Conservation (phyloP, 2,329 filamentous ascomycete genomes). For the Clarireedia paspali region DNA sequence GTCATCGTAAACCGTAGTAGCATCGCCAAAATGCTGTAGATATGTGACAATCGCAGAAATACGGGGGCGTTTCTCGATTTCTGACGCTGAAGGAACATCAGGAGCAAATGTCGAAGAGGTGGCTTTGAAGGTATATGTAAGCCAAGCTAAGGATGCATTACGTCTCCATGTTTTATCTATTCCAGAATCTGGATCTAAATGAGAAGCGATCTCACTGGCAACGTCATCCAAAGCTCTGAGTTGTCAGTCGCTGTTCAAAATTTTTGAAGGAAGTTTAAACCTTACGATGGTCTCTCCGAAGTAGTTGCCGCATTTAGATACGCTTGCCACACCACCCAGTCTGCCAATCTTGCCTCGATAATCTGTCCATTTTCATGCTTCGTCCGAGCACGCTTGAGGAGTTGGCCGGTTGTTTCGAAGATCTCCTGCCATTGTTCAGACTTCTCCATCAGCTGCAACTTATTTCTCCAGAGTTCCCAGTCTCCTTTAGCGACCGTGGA, state of each 20-base stretch:
- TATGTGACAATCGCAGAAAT: constrained; percentile 22
- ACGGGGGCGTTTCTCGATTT: constrained; percentile 4
- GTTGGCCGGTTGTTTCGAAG: constrained; percentile 18
- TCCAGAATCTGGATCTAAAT: constrained; percentile 23
- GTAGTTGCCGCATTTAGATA: constrained; percentile 24
- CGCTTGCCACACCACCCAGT: constrained; percentile 29
- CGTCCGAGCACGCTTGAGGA: constrained; percentile 26
- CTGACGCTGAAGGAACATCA: not conserved
- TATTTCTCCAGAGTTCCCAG: constrained; percentile 29
- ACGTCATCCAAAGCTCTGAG: constrained; percentile 9
- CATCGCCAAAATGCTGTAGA: constrained; percentile 24
- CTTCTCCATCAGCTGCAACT: constrained; percentile 21
- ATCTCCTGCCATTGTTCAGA: constrained; percentile 24
- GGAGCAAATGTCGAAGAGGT: constrained; percentile 3
- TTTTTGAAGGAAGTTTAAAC: not conserved
- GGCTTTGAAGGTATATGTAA: constrained; percentile 20
- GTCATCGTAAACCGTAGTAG: constrained; percentile 27
- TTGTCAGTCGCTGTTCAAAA: not conserved
- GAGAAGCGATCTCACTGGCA: constrained; percentile 23
- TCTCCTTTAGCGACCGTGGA: constrained; percentile 29
- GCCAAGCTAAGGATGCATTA: constrained; percentile 28
- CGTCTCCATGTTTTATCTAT: constrained; percentile 30
- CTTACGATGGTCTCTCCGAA: constrained; percentile 21
- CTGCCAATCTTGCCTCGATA: constrained; percentile 24
- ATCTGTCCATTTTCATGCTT: constrained; percentile 23